Conservation (phyloP, 805 yeast species). For the Lachancea meyersii region DNA sequence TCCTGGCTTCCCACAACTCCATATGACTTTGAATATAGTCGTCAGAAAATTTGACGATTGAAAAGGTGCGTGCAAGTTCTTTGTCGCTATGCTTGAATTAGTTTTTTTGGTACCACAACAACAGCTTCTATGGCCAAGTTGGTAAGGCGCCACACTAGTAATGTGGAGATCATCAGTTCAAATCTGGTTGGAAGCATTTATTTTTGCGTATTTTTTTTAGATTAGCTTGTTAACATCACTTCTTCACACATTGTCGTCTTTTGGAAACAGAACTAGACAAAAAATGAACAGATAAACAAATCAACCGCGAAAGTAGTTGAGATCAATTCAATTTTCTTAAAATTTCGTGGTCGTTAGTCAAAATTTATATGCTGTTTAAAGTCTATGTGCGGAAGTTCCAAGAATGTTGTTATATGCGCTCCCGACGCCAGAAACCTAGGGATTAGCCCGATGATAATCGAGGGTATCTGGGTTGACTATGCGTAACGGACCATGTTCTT, state of each 20-base stretch:
- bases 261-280: too few species aligned
- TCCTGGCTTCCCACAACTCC: background rate
- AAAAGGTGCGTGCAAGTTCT: too few species aligned
- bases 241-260: background rate
- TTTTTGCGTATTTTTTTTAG: constrained; percentile 16
- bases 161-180: constrained; percentile 82
- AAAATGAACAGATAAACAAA: too few species aligned
- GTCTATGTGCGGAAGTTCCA: background rate
- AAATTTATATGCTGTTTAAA: background rate
- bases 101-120: too few species aligned
- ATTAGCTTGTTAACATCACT: background rate
- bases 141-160: constrained; percentile 89
- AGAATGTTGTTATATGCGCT: too few species aligned
- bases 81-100: too few species aligned
- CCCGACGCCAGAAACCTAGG: background rate
- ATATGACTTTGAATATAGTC: background rate
- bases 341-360: background rate
- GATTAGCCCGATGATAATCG: background rate
- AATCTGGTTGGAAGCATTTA: constrained; percentile 61
- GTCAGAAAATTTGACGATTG: background rate
- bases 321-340: too few species aligned
- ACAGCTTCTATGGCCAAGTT: constrained; percentile 58
- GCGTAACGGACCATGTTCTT: constrained; percentile 40
- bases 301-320: too few species aligned
- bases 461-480: constrained; percentile 42